A percentile compares a stretch with the other conserved stretches of the same genome.
These are phyloP conservation scores for Hippophae rhamnoides DNA, from an alignment of 306 rosid species.

Conservation along the genomic window DNA sequence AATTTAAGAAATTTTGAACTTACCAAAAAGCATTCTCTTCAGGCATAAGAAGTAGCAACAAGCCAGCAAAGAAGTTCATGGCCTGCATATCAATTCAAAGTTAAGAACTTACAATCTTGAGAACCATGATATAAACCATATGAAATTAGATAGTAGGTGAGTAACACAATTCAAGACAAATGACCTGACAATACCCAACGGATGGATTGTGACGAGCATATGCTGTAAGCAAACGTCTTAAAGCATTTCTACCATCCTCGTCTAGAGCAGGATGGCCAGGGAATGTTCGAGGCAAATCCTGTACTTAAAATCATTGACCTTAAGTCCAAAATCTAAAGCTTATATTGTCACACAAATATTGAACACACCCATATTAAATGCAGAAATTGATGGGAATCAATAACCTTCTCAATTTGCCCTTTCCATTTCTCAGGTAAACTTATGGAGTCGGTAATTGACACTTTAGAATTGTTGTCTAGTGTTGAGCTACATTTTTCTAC, in stretches of 20 bases:
- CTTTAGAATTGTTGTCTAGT: constrained; percentile 33
- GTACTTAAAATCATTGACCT: constrained; percentile 22
- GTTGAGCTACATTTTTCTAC: constrained; percentile 32
- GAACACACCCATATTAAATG: constrained; percentile 7
- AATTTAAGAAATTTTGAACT: constrained; percentile 15
- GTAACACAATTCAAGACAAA: constrained; percentile 20
- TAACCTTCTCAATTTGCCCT: constrained; percentile 98
- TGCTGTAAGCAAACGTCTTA: constrained; percentile 94
- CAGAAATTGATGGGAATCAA: constrained; percentile 3
- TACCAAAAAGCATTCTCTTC: constrained; percentile 99
- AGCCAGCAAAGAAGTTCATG: constrained; percentile 97
- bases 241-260: constrained; percentile 96
- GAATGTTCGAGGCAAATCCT: constrained; percentile 98
- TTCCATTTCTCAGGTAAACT: constrained; percentile 86
- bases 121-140: background rate
- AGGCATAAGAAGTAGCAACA: constrained; percentile 92
- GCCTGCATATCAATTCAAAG: constrained; percentile 46
- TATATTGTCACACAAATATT: background rate
- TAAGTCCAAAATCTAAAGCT: constrained; percentile 13
- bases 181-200: constrained; percentile 99
- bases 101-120: background rate
- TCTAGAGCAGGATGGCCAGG: constrained; percentile 99
- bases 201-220: constrained; percentile 99
- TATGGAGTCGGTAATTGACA: constrained; percentile 33
- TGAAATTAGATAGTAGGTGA: background rate